phyloP scores from a whole-genome alignment of 1,284 basidiomycete species.

The Uromyces viciae-fabae region DNA sequence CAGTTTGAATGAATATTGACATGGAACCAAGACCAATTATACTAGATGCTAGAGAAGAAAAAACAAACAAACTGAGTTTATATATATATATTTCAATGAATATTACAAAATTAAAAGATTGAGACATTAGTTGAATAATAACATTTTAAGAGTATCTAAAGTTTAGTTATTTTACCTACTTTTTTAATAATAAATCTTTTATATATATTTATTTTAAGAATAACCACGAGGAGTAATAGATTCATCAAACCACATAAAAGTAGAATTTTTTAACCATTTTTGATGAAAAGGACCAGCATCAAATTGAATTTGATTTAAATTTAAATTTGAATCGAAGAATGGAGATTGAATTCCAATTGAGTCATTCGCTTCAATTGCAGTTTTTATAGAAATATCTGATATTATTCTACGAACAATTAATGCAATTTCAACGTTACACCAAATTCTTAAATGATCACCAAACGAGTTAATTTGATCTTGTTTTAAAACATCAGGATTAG shows the following conservation, averaged over 20 bases:
- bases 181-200: too few relatives aligned
- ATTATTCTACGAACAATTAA: constrained; percentile 26
- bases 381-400: constrained; percentile 22
- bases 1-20: too few relatives aligned
- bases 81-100: background rate
- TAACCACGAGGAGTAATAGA: constrained; percentile 26
- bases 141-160: too few relatives aligned
- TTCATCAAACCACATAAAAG: constrained; percentile 38
- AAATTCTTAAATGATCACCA: constrained; percentile 33
- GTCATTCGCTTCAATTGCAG: background rate
- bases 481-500: background rate
- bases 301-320: background rate
- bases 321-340: background rate
- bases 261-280: constrained; percentile 34
- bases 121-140: too few relatives aligned
- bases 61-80: background rate
- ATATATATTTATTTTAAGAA: too few relatives aligned
- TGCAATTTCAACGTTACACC: constrained; percentile 17
- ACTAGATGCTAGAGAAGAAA: background rate
- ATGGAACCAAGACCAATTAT: too few relatives aligned
- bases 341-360: background rate
- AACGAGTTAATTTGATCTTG: constrained; percentile 13
- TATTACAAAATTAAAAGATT: too few relatives aligned
- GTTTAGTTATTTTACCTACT: too few relatives aligned
- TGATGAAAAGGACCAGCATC: background rate